Percentiles rank a stretch among this genome's conserved stretches.
These are phyloP conservation scores for Pythium guiyangense DNA, from an alignment of 352 stramenopile genomes.

Conservation along the genomic window DNA sequence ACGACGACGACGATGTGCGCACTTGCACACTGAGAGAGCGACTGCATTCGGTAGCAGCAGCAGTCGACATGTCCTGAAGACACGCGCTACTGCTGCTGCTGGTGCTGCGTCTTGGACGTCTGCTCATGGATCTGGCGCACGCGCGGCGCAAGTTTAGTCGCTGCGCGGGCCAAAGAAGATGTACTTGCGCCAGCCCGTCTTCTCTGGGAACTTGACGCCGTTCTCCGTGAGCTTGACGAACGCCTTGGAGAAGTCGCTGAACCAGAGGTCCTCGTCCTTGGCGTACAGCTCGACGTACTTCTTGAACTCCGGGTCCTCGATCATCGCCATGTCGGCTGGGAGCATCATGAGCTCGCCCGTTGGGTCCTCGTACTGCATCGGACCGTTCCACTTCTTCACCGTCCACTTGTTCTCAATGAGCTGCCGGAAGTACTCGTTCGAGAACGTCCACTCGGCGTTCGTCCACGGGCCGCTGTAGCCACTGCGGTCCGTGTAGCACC, in stretches of 20 bases:
- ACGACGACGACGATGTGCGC: too few relatives aligned
- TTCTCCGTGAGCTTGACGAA: constrained; percentile 95
- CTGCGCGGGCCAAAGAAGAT: constrained; percentile 36
- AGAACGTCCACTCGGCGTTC: constrained; percentile 92
- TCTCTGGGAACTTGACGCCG: constrained; percentile 77
- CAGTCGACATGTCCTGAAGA: too few relatives aligned
- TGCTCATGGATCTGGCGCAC: too few relatives aligned
- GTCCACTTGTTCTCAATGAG: constrained; percentile 95
- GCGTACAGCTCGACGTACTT: constrained; percentile 97
- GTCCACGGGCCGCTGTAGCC: constrained; percentile 94
- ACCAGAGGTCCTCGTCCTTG: constrained; percentile 97
- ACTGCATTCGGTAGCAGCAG: too few relatives aligned
- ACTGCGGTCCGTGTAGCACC: constrained; percentile 92
- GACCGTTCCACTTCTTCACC: constrained; percentile 92
- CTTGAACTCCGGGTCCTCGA: constrained; percentile 94
- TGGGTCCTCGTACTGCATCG: constrained; percentile 92
- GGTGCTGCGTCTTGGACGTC: too few relatives aligned
- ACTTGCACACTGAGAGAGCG: too few relatives aligned
- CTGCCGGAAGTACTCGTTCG: constrained; percentile 95
- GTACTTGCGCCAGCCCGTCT: constrained; percentile 54
- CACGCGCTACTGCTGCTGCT: too few relatives aligned
- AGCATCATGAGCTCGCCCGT: constrained; percentile 97
- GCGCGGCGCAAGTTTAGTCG: too few relatives aligned
- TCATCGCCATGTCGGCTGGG: constrained; percentile 93
- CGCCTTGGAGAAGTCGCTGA: constrained; percentile 95